A percentile compares a stretch with the other conserved stretches of the same genome.
Conservation (phyloP, 108 stramenopile genomes). For the Cyclotella baltica region DNA sequence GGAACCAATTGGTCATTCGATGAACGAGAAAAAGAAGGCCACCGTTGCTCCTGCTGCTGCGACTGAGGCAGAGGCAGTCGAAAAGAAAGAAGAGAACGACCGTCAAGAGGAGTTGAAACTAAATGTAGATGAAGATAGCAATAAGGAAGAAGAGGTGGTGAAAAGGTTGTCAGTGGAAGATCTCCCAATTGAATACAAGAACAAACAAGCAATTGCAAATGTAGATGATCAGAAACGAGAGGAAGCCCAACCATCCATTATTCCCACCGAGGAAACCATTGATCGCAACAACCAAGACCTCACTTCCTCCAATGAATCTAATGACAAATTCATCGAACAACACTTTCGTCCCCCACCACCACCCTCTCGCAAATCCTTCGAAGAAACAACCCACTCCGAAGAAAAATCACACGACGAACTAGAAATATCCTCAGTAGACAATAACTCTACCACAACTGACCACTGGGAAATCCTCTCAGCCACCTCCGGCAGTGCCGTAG, state of each 20-base stretch:
- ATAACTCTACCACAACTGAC: not conserved
- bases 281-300: not conserved
- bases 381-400: not conserved
- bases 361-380: not conserved
- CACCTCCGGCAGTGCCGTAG: conserved; percentile 41
- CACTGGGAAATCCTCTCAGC: conserved; percentile 55
- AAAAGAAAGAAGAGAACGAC: not conserved
- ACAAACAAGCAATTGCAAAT: not conserved
- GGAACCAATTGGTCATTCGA: conserved; percentile 62
- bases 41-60: not conserved
- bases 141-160: not conserved
- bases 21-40: not conserved
- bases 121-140: not conserved
- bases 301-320: conserved; percentile 2
- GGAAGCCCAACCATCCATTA: not conserved
- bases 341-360: not conserved
- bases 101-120: not conserved
- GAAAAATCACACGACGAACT: conserved; percentile 27
- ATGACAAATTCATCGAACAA: not conserved
- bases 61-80: not conserved
- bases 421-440: not conserved
- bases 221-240: not conserved
- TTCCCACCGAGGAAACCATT: too few relatives aligned
- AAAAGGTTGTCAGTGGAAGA: not conserved
- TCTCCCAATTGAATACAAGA: not conserved